Conservation (phyloP, 768 basidiomycete species). For the Pleurotus sapidus region DNA sequence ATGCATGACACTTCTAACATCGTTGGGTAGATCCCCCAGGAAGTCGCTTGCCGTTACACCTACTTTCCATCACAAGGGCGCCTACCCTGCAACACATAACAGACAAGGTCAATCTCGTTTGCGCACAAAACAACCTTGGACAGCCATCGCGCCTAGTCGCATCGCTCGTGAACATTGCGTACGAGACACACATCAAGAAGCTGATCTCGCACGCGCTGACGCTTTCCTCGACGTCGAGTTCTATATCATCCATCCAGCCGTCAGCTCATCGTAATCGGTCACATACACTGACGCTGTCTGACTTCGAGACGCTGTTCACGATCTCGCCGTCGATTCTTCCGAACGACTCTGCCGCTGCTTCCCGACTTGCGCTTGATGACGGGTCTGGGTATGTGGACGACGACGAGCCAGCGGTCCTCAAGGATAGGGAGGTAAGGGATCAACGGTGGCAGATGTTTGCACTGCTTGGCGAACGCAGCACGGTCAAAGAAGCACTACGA, state of each 20-base stretch:
- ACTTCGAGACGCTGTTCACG: slow-evolving; percentile 78
- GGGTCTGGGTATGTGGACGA: slow-evolving; percentile 41
- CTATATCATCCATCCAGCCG: slow-evolving; percentile 72
- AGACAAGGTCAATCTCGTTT: slow-evolving; percentile 79
- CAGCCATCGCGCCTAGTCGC: slow-evolving; percentile 62
- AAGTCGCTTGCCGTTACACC: slow-evolving; percentile 65
- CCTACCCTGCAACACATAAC: slow-evolving; percentile 75
- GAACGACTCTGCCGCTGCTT: slow-evolving; percentile 74
- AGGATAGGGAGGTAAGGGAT: slow-evolving; percentile 64
- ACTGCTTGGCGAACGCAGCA: slow-evolving; percentile 68
- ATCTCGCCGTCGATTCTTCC: slow-evolving; percentile 76
- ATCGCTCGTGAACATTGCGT: slow-evolving; percentile 71
- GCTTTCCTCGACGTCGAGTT: slow-evolving; percentile 71
- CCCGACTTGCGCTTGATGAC: slow-evolving; percentile 57
- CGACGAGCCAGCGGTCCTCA: slow-evolving; percentile 48
- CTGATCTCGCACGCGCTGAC: slow-evolving; percentile 79
- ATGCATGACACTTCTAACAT: not conserved
- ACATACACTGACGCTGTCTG: slow-evolving; percentile 52
- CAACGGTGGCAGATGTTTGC: slow-evolving; percentile 78
- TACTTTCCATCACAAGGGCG: slow-evolving; percentile 70
- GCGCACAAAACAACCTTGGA: slow-evolving; percentile 69
- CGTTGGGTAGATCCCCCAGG: slow-evolving; percentile 60
- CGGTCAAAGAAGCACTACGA: slow-evolving; percentile 58
- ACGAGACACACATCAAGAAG: slow-evolving; percentile 83
- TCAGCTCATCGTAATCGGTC: slow-evolving; percentile 41